Evolutionary conservation across 108 stramenopile species (phyloP).

Genomic region (Nitzschia palea): DNA sequence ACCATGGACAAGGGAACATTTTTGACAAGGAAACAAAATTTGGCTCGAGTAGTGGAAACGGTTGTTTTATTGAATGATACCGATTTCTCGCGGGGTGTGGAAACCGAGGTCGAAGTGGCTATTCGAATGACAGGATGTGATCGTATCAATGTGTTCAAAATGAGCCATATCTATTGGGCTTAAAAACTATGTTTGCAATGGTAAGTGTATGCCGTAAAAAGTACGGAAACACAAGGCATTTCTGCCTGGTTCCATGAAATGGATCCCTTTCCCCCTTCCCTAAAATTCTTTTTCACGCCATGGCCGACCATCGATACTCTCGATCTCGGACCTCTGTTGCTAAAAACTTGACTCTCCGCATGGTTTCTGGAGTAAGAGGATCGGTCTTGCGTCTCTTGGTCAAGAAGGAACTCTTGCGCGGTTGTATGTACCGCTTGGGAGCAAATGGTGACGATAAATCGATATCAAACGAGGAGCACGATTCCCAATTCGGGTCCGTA

Average conservation of each 20-base stretch:
- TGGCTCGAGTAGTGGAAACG: constrained; percentile 36
- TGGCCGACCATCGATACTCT: not conserved
- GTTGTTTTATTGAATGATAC: constrained; percentile 50
- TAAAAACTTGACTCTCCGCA: not conserved
- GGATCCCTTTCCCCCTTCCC: too few relatives aligned
- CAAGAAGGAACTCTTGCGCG: not conserved
- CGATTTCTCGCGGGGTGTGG: constrained; percentile 24
- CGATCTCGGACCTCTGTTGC: not conserved
- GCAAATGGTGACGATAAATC: not conserved
- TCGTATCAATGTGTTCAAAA: constrained; percentile 24
- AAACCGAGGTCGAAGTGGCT: constrained; percentile 54
- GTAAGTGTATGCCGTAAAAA: too few relatives aligned
- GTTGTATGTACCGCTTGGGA: not conserved
- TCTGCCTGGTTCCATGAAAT: too few relatives aligned
- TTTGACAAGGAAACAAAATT: constrained; percentile 7
- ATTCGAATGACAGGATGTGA: constrained; percentile 49
- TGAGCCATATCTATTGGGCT: constrained; percentile 68
- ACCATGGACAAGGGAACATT: constrained; percentile 27
- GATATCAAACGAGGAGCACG: not conserved
- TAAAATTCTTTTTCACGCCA: too few relatives aligned
- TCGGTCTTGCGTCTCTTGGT: not conserved
- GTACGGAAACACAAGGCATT: too few relatives aligned
- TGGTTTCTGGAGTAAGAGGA: not conserved
- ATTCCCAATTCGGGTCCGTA: not conserved
- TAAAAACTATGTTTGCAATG: too few relatives aligned